Evolutionary conservation across 768 basidiomycete genomes (phyloP), one percentile per base, ranked within the genome.

Genomic region (Mycena vulgaris): DNA sequence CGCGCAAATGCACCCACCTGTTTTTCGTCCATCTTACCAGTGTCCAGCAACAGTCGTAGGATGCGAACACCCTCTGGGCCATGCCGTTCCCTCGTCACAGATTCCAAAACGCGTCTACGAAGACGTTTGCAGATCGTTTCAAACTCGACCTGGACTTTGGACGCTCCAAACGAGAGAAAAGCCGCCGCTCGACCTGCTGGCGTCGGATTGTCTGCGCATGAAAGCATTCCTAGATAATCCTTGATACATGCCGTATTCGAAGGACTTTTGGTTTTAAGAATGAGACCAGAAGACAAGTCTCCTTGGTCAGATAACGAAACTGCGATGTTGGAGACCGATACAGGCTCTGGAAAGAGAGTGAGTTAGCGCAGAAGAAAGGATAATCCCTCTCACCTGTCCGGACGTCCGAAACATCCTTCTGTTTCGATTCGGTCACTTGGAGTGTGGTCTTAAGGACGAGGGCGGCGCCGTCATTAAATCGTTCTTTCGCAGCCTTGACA

Each of bases 11-110:
- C 27, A 72, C 88, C 68, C 62, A 95, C 97, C 81, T 96, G 95
- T 78, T 97, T 96, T 81, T 98, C 97, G 72, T 96, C 95, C 87
- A 96, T 92, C 80, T 98, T 98, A 8, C 95, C 96, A 6, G 90
- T 91, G 66, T 93, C 90, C 62, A 94, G 77, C 37, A 98, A 80
- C 27, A 97, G 82, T 52, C 93, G 88, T 62, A 98, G 79, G 51
- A 98, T 92, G 62, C 97, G 87, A 6, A 97, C 91, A 28, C 93
- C 96, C 45, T 92, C 91, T 19, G 89, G 85, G 8, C 96, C 96
- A 75, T 96, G 92, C 74, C 92, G 89, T 75, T 98, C 95, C 74
- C 92, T 84, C 42, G 95, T 87, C 30, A 95, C 88, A 11, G 91
- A 88, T 75, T 97, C 95, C 51, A 97, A 78, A 2, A 95, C 86